Conservation (phyloP, 768 basidiomycete species). For the Leccinum arenicola region DNA sequence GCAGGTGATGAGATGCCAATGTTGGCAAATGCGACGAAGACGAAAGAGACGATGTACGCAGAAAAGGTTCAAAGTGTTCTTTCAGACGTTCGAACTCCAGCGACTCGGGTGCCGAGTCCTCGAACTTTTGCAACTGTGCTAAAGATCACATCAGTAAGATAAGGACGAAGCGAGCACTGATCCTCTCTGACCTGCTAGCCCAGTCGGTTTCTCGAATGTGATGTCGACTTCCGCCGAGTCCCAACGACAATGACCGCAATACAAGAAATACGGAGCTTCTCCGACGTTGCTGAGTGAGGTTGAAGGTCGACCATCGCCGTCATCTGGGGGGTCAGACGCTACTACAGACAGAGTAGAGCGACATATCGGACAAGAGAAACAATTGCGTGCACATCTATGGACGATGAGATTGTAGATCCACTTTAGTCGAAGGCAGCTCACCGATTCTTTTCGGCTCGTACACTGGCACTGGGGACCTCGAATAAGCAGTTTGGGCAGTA, state of each 20-base stretch:
- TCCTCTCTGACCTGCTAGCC: slow-evolving; percentile 75
- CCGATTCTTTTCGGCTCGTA: slow-evolving; percentile 98
- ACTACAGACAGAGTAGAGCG: slow-evolving; percentile 86
- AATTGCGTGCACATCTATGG: slow-evolving; percentile 91
- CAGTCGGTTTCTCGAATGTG: slow-evolving; percentile 95
- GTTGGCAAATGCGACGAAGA: slow-evolving; percentile 56
- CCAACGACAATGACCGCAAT: slow-evolving; percentile 94
- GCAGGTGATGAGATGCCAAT: slow-evolving; percentile 63
- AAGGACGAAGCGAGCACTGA: not conserved
- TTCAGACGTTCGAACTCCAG: slow-evolving; percentile 93
- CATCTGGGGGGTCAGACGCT: slow-evolving; percentile 77
- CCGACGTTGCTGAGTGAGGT: slow-evolving; percentile 59
- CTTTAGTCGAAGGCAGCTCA: slow-evolving; percentile 29
- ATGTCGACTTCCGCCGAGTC: slow-evolving; percentile 89
- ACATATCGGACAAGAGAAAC: slow-evolving; percentile 95
- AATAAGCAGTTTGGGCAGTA: slow-evolving; percentile 98
- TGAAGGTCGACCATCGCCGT: slow-evolving; percentile 53
- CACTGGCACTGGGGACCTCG: slow-evolving; percentile 96
- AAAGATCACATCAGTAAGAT: slow-evolving; percentile 3
- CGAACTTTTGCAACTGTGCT: slow-evolving; percentile 91
- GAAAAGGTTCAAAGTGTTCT: slow-evolving; percentile 94
- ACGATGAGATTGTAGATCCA: not conserved
- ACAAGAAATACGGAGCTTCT: slow-evolving; percentile 87
- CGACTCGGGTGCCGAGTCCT: slow-evolving; percentile 81
- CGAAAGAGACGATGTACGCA: slow-evolving; percentile 78